Conservation (phyloP, 1,139 yeast genomes). For the Lodderomyces jiufengensis region DNA sequence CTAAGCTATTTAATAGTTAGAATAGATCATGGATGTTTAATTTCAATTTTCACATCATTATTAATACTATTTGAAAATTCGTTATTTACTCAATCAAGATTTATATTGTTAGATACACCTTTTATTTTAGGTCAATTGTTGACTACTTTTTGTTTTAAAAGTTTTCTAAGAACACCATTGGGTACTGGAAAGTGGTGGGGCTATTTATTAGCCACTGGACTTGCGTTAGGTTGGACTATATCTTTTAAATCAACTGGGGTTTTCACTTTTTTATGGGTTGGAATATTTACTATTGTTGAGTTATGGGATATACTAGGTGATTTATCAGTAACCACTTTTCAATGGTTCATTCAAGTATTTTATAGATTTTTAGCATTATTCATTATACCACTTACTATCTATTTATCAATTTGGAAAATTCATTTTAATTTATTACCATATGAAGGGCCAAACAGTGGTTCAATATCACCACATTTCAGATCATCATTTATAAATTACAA, state of each 20-base stretch:
- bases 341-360: conserved; percentile 29
- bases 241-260: conserved; percentile 56
- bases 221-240: conserved; percentile 50
- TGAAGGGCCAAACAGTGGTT: conserved; percentile 49
- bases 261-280: conserved; percentile 51
- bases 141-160: conserved; percentile 35
- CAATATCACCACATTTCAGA: conserved; percentile 58
- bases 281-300: conserved; percentile 35
- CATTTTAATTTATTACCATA: conserved; percentile 49
- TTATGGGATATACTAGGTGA: conserved; percentile 63
- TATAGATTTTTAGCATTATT: conserved; percentile 34
- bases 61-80: conserved; percentile 54
- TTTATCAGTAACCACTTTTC: conserved; percentile 31
- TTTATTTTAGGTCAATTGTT: conserved; percentile 45
- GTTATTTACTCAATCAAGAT: conserved; percentile 46
- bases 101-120: conserved; percentile 50
- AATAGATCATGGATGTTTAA: conserved; percentile 34
- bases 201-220: conserved; percentile 39
- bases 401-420: conserved; percentile 43
- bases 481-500: conserved; percentile 42
- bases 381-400: conserved; percentile 48
- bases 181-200: conserved; percentile 44
- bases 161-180: conserved; percentile 28
- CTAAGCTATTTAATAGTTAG: conserved; percentile 49
- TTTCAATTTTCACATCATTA: conserved; percentile 44